phyloP scores from a whole-genome alignment of 2,329 filamentous ascomycete species.

The Neoascochyta sp. region DNA sequence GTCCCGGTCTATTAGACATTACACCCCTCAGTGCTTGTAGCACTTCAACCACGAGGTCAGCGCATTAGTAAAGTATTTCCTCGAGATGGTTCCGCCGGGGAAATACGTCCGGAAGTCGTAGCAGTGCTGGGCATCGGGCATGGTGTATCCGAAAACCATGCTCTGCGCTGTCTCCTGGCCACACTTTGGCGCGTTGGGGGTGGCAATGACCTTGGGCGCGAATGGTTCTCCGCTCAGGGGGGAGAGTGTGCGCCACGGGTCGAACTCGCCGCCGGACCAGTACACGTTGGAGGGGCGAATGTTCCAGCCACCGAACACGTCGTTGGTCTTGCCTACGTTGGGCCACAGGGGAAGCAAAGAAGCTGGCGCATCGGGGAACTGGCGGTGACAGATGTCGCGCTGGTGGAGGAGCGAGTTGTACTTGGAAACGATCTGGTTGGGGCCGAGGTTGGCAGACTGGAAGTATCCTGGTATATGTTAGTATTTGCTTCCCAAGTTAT shows the following conservation, averaged over 20 bases:
- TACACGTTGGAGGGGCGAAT: conserved; percentile 52
- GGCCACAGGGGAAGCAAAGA: conserved; percentile 44
- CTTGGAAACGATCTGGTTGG: conserved; percentile 46
- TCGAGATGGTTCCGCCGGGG: conserved; percentile 31
- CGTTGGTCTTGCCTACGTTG: conserved; percentile 40
- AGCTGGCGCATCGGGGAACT: conserved; percentile 45
- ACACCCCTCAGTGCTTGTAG: no score
- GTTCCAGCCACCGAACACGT: conserved; percentile 48
- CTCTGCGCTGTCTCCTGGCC: conserved; percentile 33
- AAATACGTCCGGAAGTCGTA: conserved; percentile 46
- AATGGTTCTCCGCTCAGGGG: conserved; percentile 42
- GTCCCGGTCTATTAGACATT: no score
- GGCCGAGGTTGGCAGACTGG: conserved; percentile 49
- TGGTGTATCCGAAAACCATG: conserved; percentile 49
- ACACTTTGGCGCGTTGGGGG: conserved; percentile 45
- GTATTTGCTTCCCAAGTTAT: neutral
- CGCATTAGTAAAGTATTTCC: conserved; percentile 41
- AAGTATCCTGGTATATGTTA: conserved; percentile 40
- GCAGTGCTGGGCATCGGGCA: conserved; percentile 47
- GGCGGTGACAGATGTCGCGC: conserved; percentile 46
- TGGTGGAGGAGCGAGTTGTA: conserved; percentile 47
- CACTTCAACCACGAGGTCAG: conserved; percentile 48
- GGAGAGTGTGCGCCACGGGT: conserved; percentile 51
- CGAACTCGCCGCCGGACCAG: conserved; percentile 50
- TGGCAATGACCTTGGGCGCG: conserved; percentile 41